Evolutionary conservation across 192 early-diverging fungal genomes (phyloP), one percentile per base, ranked within the genome.

Genomic region (Linderina pennispora): DNA sequence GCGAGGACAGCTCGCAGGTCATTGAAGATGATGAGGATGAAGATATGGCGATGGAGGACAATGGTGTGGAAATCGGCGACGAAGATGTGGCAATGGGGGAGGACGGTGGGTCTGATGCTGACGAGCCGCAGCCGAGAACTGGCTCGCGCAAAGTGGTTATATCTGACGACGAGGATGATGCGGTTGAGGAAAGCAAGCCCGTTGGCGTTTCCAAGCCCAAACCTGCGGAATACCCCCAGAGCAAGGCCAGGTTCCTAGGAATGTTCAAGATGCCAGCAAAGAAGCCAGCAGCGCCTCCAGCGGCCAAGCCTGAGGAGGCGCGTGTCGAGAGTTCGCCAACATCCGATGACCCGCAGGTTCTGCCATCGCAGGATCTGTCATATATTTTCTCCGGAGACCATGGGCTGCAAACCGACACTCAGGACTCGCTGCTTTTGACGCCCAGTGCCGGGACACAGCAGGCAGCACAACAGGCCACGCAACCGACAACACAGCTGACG

Each of bases 401-500:
- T 26, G 21, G 45, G 7, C 52, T 43, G 14, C 14, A 23, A 7
- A 23, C 55, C 17, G 49, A 61, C 25, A 72, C 69, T 8, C 69
- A 72, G 43, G 69, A 72, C 39, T 72, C 69, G 26, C 47, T 72
- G 4, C 49, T 72, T 15, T 37, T 72, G 58, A 65, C 69, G 18
- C 69, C 69, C 16, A 54, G 40, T 7, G 25, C 35, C 17, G 5
- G 10, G 26, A 23, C 43, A 4, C 40, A 49, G 44, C 31, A 17
- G 21, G 6, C 17, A n/a, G n/a, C n/a, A n/a, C n/a, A n/a, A n/a
- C n/a, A n/a, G n/a, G n/a, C n/a, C n/a, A n/a, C n/a, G n/a, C n/a
- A n/a, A n/a, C n/a, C n/a, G 3, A 25, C 44, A 45, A n/a, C 13
- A 15, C 4, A 39, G 36, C 35, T 25, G 40, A n/a, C 20, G 22